Base-by-base conservation (phyloP, 495 filamentous ascomycete genomes). In the Daldinia vernicosa region DNA sequence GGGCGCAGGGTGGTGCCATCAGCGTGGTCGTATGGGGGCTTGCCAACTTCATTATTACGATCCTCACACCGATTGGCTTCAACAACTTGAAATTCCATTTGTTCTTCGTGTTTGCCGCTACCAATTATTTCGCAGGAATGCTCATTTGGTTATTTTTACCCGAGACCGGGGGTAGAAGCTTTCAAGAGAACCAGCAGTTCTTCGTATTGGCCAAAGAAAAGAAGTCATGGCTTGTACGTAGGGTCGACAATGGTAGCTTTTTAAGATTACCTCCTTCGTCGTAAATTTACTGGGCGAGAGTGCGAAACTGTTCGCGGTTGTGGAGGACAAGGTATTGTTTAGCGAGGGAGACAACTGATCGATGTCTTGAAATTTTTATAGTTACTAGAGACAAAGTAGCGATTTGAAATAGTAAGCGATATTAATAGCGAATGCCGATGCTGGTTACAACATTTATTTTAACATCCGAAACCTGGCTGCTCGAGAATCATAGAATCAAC, bases 1-100 rank as follows among this genome's bases (percentile, higher is more conserved):
- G 86, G 26, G 86, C 86, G 17, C 82, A 84, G 72, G 86, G 84
- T 6, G 81, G 82, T 30, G 83, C 85, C 47, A 78, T 87, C 51
- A 80, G 76, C 14, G 85, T 88, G 43, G 80, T 88, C 39, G 76
- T 86, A 54, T 89, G 86, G 86, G 86, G 86, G 4, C 45, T 88
- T 26, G 84, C 84, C 22, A 89, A 89, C 66, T 88, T 87, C 66
- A 75, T 80, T 8, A 79, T 88, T 60, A 89, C 86, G 0, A 75
- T 88, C 2, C 62, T 87, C 4, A 86, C 86, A 1, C 86, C 86
- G 3, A 83, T 87, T 57, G 78, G 83, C 52, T 88, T 89, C 75
- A 88, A 87, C 70, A 84, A 86, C 47, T 69, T 87, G 40, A 81
- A 81, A 6, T 86, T 83, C 73, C 86, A 80, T 80, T 75, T 88